Evolutionary conservation across 495 filamentous ascomycete species (phyloP), one percentile per base, ranked within the genome.

Genomic region (Hypoxylon subgilvum): DNA sequence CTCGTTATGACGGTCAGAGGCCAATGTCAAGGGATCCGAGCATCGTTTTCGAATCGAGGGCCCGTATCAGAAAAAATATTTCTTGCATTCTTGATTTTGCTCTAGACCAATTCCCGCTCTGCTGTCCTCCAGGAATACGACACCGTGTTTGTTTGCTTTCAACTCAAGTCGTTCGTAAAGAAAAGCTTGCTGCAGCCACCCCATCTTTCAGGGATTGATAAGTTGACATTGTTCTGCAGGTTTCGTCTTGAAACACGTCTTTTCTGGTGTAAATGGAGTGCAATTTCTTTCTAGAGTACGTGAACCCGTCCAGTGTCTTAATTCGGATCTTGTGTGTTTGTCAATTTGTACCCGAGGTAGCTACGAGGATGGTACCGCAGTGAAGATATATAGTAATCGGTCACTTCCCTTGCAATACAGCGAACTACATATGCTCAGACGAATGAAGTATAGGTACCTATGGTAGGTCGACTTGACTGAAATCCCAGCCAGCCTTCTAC

Each of bases 191-290:
- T 52, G 45, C 35, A 17, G 19, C 51, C 41, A 56, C 34, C 56
- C 45, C 41, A 22, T 34, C 42, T 16, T 30, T 43, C 28, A 30
- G 28, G 38, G 30, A 31, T 47, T 23, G 28, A 51, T 30, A 21
- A 48, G 44, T 49, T 19, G 38, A 45, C 18, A 10, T 45, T 40
- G 31, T 51, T 35, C 45, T 36, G 56, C 32, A 60, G 34, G 61
- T 60, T 56, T 60, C 36, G 45, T 51, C 50, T 54, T 39, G 56
- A 65, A 60, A 65, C 61, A 19, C 40, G 61, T 54, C 22, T 58
- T 30, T 55, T 53, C 43, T 48, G 28, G 38, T 49, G 31, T 5
- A 49, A 54, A 50, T 21, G 23, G 30, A 30, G 2, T 50, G 27
- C 19, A 62, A 56, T 62, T 52, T 57, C 40, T 51, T 17, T 18